Conservation (phyloP, 108 stramenopile species). For the Epithemia pelagica region DNA sequence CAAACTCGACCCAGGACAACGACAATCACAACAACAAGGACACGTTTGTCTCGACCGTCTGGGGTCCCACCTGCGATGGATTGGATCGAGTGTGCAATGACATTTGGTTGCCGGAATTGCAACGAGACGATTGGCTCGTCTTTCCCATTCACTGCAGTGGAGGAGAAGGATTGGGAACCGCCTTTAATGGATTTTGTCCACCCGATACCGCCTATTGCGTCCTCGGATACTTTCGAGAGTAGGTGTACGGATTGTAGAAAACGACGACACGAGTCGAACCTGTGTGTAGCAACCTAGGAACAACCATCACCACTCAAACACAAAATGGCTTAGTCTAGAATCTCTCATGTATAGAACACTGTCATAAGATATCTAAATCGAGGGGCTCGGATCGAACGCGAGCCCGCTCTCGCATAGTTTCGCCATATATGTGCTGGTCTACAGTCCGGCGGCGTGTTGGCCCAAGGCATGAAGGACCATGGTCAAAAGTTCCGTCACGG, state of each 20-base stretch:
- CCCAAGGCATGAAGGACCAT: not conserved
- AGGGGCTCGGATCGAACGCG: not conserved
- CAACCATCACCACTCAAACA: too few species aligned
- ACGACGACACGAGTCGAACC: constrained; percentile 18
- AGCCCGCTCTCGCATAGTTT: not conserved
- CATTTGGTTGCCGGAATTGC: constrained; percentile 22
- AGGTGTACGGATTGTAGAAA: constrained; percentile 13
- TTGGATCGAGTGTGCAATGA: constrained; percentile 34
- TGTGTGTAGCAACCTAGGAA: not conserved
- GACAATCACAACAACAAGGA: not conserved
- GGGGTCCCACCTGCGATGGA: constrained; percentile 53
- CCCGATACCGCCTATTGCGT: constrained; percentile 44
- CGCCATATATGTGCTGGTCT: too few species aligned
- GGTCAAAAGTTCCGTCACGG: not conserved
- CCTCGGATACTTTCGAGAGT: constrained; percentile 16
- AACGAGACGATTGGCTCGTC: constrained; percentile 41
- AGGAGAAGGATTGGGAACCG: constrained; percentile 25
- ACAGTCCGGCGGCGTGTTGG: too few species aligned
- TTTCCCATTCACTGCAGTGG: constrained; percentile 27
- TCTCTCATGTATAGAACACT: not conserved
- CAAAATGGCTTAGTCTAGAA: not conserved
- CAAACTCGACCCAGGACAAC: not conserved
- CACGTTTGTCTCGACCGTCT: constrained; percentile 23
- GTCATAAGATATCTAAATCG: not conserved
- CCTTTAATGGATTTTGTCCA: constrained; percentile 44